Percentiles rank a stretch among this genome's conserved stretches.
These are phyloP conservation scores for Calonectria hawksworthii DNA, from an alignment of 2,329 filamentous ascomycete species.

Conservation along the genomic window DNA sequence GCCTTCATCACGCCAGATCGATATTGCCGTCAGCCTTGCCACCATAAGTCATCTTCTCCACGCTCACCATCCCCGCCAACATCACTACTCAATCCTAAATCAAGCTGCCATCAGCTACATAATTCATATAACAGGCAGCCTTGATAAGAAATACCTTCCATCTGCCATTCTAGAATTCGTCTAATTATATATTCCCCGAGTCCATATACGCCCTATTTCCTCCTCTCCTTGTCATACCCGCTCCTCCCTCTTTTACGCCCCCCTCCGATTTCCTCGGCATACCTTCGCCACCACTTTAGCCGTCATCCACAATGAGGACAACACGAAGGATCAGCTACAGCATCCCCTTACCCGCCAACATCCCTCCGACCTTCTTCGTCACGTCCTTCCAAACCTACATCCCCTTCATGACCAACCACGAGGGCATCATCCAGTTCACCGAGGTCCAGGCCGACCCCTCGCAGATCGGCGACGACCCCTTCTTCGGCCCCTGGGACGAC, in stretches of 20 bases:
- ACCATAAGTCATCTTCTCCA: not conserved
- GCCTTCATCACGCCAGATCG: slow-evolving; percentile 19
- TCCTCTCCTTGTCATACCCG: not conserved
- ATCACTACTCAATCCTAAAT: not conserved
- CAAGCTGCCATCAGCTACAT: not conserved
- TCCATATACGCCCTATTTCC: not conserved
- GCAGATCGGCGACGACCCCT: slow-evolving; percentile 56
- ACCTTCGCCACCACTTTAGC: not conserved
- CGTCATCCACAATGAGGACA: slow-evolving; percentile 45
- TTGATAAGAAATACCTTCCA: not conserved
- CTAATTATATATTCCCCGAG: not conserved
- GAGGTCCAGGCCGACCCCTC: slow-evolving; percentile 50
- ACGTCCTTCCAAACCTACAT: slow-evolving; percentile 56
- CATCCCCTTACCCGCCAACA: slow-evolving; percentile 57
- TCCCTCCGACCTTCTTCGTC: slow-evolving; percentile 55
- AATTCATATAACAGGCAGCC: not conserved
- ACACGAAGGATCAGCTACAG: slow-evolving; percentile 53
- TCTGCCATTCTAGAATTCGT: not conserved
- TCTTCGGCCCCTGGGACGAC: slow-evolving; percentile 56
- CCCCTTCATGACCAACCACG: slow-evolving; percentile 59
- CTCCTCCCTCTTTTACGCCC: not conserved
- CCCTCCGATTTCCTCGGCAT: not conserved
- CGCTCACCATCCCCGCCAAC: slow-evolving; percentile 1
- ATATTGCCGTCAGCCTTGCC: slow-evolving; percentile 18
- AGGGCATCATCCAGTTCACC: slow-evolving; percentile 53